phyloP scores from a whole-genome alignment of 2,329 filamentous ascomycete genomes.

The Penicillium corylophilum region DNA sequence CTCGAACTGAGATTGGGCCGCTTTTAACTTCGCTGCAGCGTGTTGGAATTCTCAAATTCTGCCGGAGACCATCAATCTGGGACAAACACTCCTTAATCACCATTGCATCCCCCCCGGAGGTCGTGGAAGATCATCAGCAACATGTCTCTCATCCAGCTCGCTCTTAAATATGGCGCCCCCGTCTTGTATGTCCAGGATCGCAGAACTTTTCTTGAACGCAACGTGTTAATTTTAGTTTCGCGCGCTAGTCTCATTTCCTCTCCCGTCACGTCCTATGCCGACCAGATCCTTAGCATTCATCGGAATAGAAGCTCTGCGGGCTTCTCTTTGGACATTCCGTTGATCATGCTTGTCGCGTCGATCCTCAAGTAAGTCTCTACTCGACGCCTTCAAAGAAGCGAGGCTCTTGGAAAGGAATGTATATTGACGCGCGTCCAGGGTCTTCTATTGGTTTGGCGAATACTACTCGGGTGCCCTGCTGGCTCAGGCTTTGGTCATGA shows the following conservation, averaged over 20 bases:
- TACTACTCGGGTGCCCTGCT: constrained; percentile 60
- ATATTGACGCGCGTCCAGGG: constrained; percentile 37
- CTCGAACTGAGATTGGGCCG: neutral
- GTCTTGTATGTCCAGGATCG: constrained; percentile 42
- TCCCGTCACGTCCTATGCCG: constrained; percentile 64
- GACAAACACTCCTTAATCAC: neutral
- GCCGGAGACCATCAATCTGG: neutral
- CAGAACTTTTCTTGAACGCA: neutral
- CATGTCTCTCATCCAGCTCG: constrained; percentile 42
- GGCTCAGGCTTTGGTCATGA: constrained; percentile 61
- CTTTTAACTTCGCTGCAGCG: neutral
- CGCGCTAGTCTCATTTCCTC: constrained; percentile 57
- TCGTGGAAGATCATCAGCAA: constrained; percentile 14
- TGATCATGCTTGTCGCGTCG: constrained; percentile 66
- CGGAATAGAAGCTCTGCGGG: constrained; percentile 59
- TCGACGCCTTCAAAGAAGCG: neutral
- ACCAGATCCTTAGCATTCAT: constrained; percentile 66
- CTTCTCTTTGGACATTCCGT: constrained; percentile 65
- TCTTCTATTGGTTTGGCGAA: constrained; percentile 66
- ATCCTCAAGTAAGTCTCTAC: constrained; percentile 55
- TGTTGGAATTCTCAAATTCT: neutral
- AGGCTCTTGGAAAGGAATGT: neutral
- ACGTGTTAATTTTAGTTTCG: constrained; percentile 1
- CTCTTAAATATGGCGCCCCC: constrained; percentile 49
- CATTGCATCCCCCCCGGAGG: constrained; percentile 9